Percentiles rank a stretch among this genome's conserved stretches.
These are phyloP conservation scores for Mycena filopes DNA, from an alignment of 768 basidiomycete genomes.

Conservation along the genomic window DNA sequence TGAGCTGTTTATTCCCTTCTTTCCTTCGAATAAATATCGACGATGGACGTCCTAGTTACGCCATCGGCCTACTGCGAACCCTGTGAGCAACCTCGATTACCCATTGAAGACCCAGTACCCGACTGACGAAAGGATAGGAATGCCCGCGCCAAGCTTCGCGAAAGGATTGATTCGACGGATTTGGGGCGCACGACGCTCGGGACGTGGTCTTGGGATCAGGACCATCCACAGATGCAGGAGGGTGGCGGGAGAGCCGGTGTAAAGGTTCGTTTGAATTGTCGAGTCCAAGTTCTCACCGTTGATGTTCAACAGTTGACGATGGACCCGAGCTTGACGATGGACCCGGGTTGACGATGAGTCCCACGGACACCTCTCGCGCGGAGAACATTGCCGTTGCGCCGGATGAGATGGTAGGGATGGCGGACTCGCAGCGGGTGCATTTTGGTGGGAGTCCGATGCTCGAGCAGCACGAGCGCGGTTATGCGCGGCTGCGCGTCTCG, in stretches of 20 bases:
- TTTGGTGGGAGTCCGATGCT: conserved; percentile 24
- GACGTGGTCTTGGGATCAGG: conserved; percentile 48
- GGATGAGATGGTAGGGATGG: conserved; percentile 1
- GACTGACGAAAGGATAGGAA: conserved; percentile 41
- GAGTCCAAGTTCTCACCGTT: not conserved
- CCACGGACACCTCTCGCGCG: not conserved
- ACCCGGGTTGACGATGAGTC: conserved; percentile 8
- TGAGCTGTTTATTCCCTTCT: conserved; percentile 39
- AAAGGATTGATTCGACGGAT: conserved; percentile 51
- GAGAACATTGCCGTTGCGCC: conserved; percentile 16
- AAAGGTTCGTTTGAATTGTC: not conserved
- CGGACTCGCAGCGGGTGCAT: conserved; percentile 11
- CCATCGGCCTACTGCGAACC: conserved; percentile 52
- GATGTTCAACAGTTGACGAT: not conserved
- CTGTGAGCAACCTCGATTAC: conserved; percentile 32
- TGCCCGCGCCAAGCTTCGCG: too few relatives aligned
- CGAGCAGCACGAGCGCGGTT: conserved; percentile 24
- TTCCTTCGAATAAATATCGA: conserved; percentile 37
- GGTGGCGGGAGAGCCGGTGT: not conserved
- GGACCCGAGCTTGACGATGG: conserved; percentile 2
- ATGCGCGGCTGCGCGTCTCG: conserved; percentile 22
- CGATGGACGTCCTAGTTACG: conserved; percentile 30
- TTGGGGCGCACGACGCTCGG: conserved; percentile 54
- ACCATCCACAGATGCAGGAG: conserved; percentile 11
- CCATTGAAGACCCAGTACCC: not conserved